Conservation (phyloP, 352 stramenopile genomes). For the Phytophthora sp. region DNA sequence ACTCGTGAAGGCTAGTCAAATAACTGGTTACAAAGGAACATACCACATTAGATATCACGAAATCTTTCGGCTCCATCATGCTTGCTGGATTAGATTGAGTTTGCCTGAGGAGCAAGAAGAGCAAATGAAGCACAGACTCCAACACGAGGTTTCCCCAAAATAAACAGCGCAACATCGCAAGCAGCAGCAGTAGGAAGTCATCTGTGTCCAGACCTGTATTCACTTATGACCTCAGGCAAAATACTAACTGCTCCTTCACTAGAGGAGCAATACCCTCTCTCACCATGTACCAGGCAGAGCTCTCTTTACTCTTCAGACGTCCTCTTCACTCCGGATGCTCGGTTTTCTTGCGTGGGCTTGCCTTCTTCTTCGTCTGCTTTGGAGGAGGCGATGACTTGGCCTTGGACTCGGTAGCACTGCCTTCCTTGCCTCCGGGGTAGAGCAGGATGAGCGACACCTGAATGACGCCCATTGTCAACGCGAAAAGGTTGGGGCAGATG, state of each 20-base stretch:
- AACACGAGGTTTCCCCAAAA: conserved; percentile 5
- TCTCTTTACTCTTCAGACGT: neutral
- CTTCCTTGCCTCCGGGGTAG: conserved; percentile 49
- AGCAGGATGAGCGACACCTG: conserved; percentile 71
- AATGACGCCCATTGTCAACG: conserved; percentile 70
- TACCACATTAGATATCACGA: conserved; percentile 59
- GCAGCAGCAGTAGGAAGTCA: neutral
- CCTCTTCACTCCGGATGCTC: conserved; percentile 30
- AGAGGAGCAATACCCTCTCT: neutral
- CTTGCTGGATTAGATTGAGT: neutral
- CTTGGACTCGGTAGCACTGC: conserved; percentile 12
- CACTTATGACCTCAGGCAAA: neutral
- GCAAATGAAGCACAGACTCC: neutral
- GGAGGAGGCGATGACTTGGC: conserved; percentile 10
- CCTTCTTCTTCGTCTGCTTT: conserved; percentile 27
- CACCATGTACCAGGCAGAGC: neutral
- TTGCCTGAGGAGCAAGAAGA: neutral
- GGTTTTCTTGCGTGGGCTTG: conserved; percentile 27
- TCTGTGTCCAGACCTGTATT: conserved; percentile 10
- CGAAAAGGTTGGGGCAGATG: conserved; percentile 75
- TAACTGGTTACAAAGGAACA: neutral
- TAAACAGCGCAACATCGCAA: conserved; percentile 18
- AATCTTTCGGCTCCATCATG: conserved; percentile 69
- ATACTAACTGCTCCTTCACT: neutral
- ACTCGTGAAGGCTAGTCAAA: neutral